A percentile compares a stretch with the other conserved stretches of the same genome.
Conservation (phyloP, 768 basidiomycete genomes). For the Lactifluus volemus region DNA sequence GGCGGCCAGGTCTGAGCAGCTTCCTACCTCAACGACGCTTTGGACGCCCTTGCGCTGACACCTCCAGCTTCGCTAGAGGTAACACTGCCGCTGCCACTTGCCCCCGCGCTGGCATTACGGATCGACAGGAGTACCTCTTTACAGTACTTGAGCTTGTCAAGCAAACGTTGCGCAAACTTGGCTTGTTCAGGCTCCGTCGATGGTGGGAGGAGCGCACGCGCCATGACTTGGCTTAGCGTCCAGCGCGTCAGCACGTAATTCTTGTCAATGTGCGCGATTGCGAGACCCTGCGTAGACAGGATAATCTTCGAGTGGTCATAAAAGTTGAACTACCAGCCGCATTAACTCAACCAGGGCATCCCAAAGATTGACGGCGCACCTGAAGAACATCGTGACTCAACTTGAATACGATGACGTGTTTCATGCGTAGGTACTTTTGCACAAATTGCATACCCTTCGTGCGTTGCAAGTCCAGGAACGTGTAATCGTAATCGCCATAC, state of each 20-base stretch:
- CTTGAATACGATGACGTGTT: constrained; percentile 94
- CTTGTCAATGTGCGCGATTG: constrained; percentile 89
- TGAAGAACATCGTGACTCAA: constrained; percentile 93
- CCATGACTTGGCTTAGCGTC: constrained; percentile 65
- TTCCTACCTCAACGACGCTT: constrained; percentile 8
- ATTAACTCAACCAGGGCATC: background rate
- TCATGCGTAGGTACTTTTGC: constrained; percentile 92
- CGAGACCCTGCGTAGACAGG: constrained; percentile 67
- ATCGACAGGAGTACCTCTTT: constrained; percentile 76
- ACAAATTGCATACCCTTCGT: constrained; percentile 91
- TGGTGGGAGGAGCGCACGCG: constrained; percentile 35
- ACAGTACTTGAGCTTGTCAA: constrained; percentile 81
- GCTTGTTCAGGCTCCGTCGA: constrained; percentile 42
- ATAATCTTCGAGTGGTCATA: constrained; percentile 96
- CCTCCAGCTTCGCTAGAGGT: constrained; percentile 1
- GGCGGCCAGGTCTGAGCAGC: background rate
- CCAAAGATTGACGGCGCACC: constrained; percentile 34
- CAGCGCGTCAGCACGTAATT: constrained; percentile 69
- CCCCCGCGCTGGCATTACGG: constrained; percentile 42
- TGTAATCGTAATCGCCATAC: constrained; percentile 78
- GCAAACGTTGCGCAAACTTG: constrained; percentile 53
- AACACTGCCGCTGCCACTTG: background rate
- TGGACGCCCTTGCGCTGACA: background rate
- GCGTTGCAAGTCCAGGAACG: constrained; percentile 57
- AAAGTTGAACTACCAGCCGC: constrained; percentile 79